Base-by-base conservation (phyloP, 1,284 basidiomycete species). In the Inonotus hispidus region DNA sequence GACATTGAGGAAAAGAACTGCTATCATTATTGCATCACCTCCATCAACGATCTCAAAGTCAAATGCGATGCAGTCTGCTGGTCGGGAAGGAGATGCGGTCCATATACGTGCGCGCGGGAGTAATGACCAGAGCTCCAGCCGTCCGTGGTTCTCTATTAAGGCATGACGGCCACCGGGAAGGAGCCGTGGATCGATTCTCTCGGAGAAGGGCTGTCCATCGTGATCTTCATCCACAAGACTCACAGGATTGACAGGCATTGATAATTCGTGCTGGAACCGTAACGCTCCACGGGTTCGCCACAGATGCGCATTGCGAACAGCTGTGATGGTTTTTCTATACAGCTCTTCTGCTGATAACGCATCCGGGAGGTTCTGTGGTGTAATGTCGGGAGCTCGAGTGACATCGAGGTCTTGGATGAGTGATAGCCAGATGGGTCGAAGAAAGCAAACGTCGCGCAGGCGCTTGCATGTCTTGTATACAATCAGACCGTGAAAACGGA, bases 1-100 rank as follows among this genome's bases (percentile, higher is more conserved):
- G 37, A 55, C 53, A 32, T 55, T 55, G 1, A 55, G 53, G 21
- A 39, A 55, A 11, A 55, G 38, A 19, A 29, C 53, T 4, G 53
- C 53, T 23, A 55, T 29, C 35, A 41, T 55, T 19, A 55, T 38
- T 25, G 37, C 14, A 6, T 55, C 29, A 19, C 53, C 53, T 13
- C 13, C 25, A 19, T 55, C 27, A 13, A 55, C 53, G 37, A 55
- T 55, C 35, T 55, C 53, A 55, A 41, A 55, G 27, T 55, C 53
- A 41, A 55, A 55, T 13, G 53, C 53, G 37, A 55, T 45, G 29
- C 53, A 55, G n/a, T 55, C 53, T 11, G 38, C 53, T 29, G 38
- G 35, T 35, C 53, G 21, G 7, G 53, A 41, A 27, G 53, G 53
- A 4, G 19, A 27, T 32, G 41, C 53, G 4, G 8, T 55, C 53